phyloP scores from a whole-genome alignment of 495 filamentous ascomycete species.

The Penicillium flavigenum region DNA sequence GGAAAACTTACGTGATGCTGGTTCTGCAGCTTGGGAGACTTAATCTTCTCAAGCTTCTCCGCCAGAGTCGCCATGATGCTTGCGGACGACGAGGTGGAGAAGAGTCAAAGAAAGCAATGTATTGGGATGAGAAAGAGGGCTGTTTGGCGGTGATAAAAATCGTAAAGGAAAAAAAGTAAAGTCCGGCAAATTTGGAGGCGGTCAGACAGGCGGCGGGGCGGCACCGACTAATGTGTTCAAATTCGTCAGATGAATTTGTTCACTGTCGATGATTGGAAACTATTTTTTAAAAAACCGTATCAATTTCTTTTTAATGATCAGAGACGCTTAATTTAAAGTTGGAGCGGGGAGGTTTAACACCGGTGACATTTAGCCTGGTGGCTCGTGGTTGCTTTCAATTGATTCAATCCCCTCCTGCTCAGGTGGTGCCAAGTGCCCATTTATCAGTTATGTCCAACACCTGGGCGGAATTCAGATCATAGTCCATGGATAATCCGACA shows the following conservation, averaged over 20 bases:
- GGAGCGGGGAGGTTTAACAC: not conserved
- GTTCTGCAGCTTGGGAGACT: conserved; percentile 92
- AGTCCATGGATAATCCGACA: not conserved
- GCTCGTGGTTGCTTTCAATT: not conserved
- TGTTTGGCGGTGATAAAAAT: conserved; percentile 15
- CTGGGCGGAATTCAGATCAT: not conserved
- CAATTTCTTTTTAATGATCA: not conserved
- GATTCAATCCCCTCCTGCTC: not conserved
- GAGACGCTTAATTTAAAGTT: not conserved
- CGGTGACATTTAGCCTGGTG: not conserved
- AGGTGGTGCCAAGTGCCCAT: not conserved
- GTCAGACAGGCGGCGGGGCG: not conserved
- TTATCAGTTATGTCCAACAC: not conserved
- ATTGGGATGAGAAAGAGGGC: conserved; percentile 11
- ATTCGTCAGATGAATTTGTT: not conserved
- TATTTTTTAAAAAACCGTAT: not conserved
- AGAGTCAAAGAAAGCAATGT: conserved; percentile 12
- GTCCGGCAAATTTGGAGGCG: conserved; percentile 10
- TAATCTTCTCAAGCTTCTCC: conserved; percentile 93
- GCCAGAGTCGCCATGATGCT: conserved; percentile 67
- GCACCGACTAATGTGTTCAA: not conserved
- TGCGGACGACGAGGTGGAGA: conserved; percentile 31
- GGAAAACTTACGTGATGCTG: conserved; percentile 73
- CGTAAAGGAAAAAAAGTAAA: conserved; percentile 15
- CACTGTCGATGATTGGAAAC: not conserved